Base-by-base conservation (phyloP, 2,329 filamentous ascomycete species). In the Falciphora oryzae region DNA sequence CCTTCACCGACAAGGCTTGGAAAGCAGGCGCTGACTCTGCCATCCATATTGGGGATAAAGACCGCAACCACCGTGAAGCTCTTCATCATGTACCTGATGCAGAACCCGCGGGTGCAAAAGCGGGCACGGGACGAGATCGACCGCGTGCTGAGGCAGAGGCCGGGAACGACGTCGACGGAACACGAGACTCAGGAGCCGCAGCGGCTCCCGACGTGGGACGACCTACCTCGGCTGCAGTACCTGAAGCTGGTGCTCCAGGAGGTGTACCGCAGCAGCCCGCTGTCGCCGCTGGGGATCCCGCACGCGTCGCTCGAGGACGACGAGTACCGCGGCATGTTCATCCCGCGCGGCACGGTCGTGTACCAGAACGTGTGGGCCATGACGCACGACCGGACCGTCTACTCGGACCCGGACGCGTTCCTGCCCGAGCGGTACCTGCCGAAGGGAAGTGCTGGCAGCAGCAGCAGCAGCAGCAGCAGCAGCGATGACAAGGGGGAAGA, bases 271-370 rank as follows among this genome's bases (percentile, higher is more conserved):
- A 72, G 73, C 69, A 69, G 70, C 64, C 73, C 73, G 10, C 67
- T 75, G 1, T 73, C 73, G 1, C 75, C 75, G 4, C 68, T 79
- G 1, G 72, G 75, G 2, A 71, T 75, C 7, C 79, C 80, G 0
- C 77, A 80, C 64, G 76, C 77, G 53, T 72, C 76, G 16, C 69
- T 75, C n/a, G 70, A 71, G 44, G 78, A 79, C 58, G 74, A 79
- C 63, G 66, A 73, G 29, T 80, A 80, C 67, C 71, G 78, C 14
- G 80, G 79, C 16, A 76, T 77, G 66, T 73, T 73, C 59, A 79
- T 84, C 62, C 81, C 81, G 2, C 76, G 76, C 64, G 78, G 77
- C 4, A 74, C 79, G 0, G 75, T 74, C 3, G 69, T 83, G 13
- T 73, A 81, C 31, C 68, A 73, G 27, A 81, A 80, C 62, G 71